Evolutionary conservation across 192 early-diverging fungal species (phyloP).

Genomic region (Phlyctochytrium bullatum): DNA sequence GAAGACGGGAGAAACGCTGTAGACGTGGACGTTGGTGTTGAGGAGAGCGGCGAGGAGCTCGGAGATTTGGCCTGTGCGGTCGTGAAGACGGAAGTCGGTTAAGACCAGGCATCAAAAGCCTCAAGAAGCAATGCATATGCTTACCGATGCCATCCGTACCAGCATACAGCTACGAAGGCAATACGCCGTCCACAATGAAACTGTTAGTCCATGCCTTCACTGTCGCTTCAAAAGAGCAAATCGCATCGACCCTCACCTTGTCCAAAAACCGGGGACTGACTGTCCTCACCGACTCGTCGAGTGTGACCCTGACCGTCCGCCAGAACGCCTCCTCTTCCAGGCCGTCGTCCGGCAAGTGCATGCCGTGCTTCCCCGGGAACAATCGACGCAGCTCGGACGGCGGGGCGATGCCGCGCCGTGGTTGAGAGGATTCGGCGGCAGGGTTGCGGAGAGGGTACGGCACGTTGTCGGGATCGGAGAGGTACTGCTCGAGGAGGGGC

Average conservation of each 20-base stretch:
- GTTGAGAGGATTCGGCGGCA: too few species aligned
- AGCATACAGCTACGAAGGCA: constrained; percentile 77
- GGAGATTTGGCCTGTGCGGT: constrained; percentile 28
- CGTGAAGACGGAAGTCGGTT: not conserved
- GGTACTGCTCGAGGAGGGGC: too few species aligned
- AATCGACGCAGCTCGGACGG: not conserved
- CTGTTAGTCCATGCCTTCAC: too few species aligned
- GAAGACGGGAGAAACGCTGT: constrained; percentile 66
- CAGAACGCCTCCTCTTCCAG: not conserved
- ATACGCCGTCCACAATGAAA: too few species aligned
- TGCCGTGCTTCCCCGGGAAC: not conserved
- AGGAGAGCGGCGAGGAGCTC: constrained; percentile 68
- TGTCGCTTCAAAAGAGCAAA: too few species aligned
- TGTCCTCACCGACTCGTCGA: constrained; percentile 39
- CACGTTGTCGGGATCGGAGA: too few species aligned
- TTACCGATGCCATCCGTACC: constrained; percentile 73
- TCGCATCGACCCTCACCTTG: too few species aligned
- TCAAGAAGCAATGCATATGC: not conserved
- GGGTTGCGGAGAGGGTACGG: too few species aligned
- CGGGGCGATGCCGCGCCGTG: not conserved
- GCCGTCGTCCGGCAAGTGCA: not conserved
- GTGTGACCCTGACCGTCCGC: not conserved
- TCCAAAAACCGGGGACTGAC: constrained; percentile 77
- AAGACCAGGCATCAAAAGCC: not conserved
- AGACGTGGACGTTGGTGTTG: constrained; percentile 80